Conservation (phyloP, 306 rosid genomes). For the Mimosa bimucronata region DNA sequence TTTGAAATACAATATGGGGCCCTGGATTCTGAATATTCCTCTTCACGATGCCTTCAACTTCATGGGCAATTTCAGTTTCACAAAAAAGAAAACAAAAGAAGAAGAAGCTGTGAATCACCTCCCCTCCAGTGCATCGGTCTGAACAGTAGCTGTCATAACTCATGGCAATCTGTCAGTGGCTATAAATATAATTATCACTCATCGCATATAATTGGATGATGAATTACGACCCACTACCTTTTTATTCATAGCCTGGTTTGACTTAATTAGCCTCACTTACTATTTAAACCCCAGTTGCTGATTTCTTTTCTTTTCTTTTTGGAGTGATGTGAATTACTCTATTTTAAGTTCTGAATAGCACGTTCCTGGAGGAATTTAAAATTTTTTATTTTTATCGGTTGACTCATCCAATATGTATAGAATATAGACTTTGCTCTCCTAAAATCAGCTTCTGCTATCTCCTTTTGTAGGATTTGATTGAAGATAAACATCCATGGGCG, state of each 20-base stretch:
- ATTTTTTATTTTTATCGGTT: neutral
- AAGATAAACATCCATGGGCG: conserved; percentile 40
- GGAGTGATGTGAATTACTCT: neutral
- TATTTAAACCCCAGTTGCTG: neutral
- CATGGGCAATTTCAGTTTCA: neutral
- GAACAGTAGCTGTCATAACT: neutral
- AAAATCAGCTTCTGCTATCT: neutral
- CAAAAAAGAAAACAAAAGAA: no score
- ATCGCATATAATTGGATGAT: neutral
- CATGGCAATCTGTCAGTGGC: neutral
- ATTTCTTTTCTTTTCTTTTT: neutral
- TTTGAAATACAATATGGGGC: neutral
- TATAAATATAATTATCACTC: neutral
- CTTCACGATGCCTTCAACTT: neutral
- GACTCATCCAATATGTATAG: conserved; percentile 9
- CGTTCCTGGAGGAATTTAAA: neutral
- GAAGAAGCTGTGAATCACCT: no score
- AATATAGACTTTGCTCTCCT: neutral
- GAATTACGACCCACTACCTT: neutral
- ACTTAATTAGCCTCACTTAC: neutral
- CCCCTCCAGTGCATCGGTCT: neutral
- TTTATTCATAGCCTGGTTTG: neutral
- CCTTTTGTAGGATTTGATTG: conserved; percentile 37
- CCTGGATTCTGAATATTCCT: neutral
- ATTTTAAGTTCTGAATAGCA: conserved; percentile 12